phyloP scores from a whole-genome alignment of 306 rosid species.

The Psophocarpus tetragonolobus region DNA sequence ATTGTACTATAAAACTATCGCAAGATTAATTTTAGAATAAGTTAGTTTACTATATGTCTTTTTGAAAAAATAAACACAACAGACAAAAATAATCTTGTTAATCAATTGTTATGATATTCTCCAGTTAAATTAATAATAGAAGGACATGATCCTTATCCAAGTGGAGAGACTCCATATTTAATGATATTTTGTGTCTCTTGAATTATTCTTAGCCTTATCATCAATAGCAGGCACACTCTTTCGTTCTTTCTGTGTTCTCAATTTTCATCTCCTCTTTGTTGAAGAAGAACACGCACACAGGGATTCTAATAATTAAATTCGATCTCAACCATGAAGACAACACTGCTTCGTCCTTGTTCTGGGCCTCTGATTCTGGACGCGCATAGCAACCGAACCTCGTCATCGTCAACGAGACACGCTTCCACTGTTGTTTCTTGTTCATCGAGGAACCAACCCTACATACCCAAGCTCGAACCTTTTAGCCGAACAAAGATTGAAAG shows the following conservation, averaged over 20 bases:
- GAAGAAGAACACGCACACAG: neutral
- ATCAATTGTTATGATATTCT: neutral
- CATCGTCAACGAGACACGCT: slow-evolving; percentile 34
- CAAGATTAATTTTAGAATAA: neutral
- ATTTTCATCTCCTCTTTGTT: neutral
- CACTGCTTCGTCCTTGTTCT: slow-evolving; percentile 48
- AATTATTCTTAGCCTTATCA: neutral
- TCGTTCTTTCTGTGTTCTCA: neutral
- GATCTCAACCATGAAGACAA: slow-evolving; percentile 39
- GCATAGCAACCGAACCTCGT: slow-evolving; percentile 19
- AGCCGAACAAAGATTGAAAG: slow-evolving; percentile 72
- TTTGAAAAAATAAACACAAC: neutral
- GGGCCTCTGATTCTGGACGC: slow-evolving; percentile 50
- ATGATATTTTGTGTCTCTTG: neutral
- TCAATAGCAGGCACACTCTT: neutral
- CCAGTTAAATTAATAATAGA: neutral
- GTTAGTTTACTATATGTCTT: neutral
- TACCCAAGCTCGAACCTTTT: slow-evolving; percentile 91
- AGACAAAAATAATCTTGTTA: neutral
- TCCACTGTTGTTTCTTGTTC: slow-evolving; percentile 50
- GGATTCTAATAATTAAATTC: neutral
- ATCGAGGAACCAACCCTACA: slow-evolving; percentile 53
- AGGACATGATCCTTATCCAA: slow-evolving; percentile 44
- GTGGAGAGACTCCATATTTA: slow-evolving; percentile 30
- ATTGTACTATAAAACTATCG: too few relatives aligned